Base-by-base conservation (phyloP, 2,329 filamentous ascomycete species). In the Phialemonium atrogriseum region DNA sequence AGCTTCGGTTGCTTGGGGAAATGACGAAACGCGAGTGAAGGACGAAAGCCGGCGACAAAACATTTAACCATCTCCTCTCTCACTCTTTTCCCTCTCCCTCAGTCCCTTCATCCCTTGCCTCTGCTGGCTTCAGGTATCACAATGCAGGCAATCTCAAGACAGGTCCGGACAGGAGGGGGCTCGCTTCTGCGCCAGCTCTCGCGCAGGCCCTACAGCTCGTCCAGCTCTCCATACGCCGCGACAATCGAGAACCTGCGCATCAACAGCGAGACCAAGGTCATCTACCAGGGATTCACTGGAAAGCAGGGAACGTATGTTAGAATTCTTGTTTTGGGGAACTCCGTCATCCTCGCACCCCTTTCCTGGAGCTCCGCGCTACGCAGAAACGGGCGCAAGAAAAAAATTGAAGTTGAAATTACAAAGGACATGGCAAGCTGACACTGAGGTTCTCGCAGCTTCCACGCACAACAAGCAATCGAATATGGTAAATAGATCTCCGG, bases 261-360 rank as follows among this genome's bases (percentile, higher is more conserved):
- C 70, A 94, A 87, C 64, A 58, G 70, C 59, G 80, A 95, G 48
- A 98, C 91, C 51, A 93, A 91, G 70, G 86, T 98, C 47, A 70
- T 96, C 53, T 96, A 77, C 71, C 91, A 98, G 69, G 91, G 91
- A 48, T 96, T 96, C 64, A 96, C 89, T 35, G 89, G 89, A 59
- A 91, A 85, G 73, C 87, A 94, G 74, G 86, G 86, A 81, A 89
- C 83, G 82, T 87, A 62, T 65, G 80, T 80, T 33, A 26, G 19
- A 24, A 7, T 26, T 19, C 26, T 5, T 10, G 27, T 21, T 24
- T 20, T 21, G 12, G 23, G 13, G 11, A 27, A 24, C 24, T 8
- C 9, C 13, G 10, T 13, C 6, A 19, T 15, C 27, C 20, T 25
- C 19, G 11, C 22, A 17, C 31, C 6, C 8, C 27, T 30, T 11